Base-by-base conservation (phyloP, 2,329 filamentous ascomycete genomes). In the Botrytis galanthina region DNA sequence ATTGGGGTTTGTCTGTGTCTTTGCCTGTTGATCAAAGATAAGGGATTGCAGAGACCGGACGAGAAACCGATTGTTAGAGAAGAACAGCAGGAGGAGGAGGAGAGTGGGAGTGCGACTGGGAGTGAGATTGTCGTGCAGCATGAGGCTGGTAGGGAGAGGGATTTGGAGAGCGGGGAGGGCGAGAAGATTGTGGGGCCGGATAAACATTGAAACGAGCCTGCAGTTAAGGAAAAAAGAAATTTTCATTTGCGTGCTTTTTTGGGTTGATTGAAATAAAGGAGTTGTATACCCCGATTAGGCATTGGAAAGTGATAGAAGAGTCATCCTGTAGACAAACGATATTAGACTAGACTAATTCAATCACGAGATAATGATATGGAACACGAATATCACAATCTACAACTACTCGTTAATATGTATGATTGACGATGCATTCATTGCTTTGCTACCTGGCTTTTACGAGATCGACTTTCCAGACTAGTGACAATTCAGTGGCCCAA, bases 21-120 rank as follows among this genome's bases (percentile, higher is more conserved):
- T 1, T 88, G 86, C 74, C 16, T 86, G 0, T 83, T 89, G 18
- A 83, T 91, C 73, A 85, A 84, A 70, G 85, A 88, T 73, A 81
- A 81, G 46, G 87, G 87, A 0, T 75, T 89, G 67, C 82, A 82
- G 73, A 75, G 80, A 44, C 70, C 76, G 12, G 79, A 80, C 61
- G 79, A 81, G 70, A 72, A 72, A 18, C 46, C 60, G 6, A 29
- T 71, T 14, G 35, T 37, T 29, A 71, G 35, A 12, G 67, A 60
- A 20, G 51, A 26, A 12, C 51, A 70, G 6, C 44, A 44, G 12
- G 59, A 57, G 26, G 59, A 54, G n/a, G 57, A 46, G 3, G 42
- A 20, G 26, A 42, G n/a, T 57, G 44, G 35, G 10, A 71, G 70
- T 44, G 51, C 37, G 37, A 44, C 32, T 2, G 70, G 12, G 12